Percentiles rank a stretch among this genome's conserved stretches.
These are phyloP conservation scores for Ceratobasidium sp. DNA, from an alignment of 1,284 basidiomycete genomes.

Conservation along the genomic window DNA sequence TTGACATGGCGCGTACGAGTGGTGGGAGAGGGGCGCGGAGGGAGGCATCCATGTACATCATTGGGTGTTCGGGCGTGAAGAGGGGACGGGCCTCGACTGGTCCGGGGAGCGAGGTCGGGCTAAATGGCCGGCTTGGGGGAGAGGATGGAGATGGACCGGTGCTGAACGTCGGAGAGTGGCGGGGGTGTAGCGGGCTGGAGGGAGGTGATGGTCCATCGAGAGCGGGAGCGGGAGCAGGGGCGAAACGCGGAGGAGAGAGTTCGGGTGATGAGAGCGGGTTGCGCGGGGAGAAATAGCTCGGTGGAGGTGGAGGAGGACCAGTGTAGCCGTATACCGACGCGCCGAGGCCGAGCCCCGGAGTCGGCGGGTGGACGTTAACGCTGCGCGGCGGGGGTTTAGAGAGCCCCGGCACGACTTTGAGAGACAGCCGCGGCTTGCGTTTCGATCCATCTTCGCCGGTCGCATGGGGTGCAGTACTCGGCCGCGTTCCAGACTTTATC, in stretches of 20 bases:
- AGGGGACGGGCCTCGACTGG: constrained; percentile 13
- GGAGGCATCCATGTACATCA: neutral
- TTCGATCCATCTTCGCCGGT: constrained; percentile 1
- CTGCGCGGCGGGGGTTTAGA: neutral
- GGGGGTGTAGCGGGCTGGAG: constrained; percentile 15
- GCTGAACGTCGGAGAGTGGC: constrained; percentile 33
- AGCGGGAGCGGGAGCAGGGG: neutral
- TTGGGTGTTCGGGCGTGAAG: constrained; percentile 11
- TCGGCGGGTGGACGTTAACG: constrained; percentile 18
- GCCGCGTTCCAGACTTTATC: constrained; percentile 16
- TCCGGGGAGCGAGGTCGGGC: constrained; percentile 14
- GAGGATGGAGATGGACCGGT: neutral
- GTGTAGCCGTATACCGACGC: neutral
- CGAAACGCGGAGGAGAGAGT: constrained; percentile 29
- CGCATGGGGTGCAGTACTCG: constrained; percentile 19
- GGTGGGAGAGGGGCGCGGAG: constrained; percentile 3
- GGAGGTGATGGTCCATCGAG: constrained; percentile 9
- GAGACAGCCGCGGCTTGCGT: constrained; percentile 15
- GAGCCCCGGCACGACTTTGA: constrained; percentile 31
- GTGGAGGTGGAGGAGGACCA: constrained; percentile 6
- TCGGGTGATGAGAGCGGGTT: constrained; percentile 23
- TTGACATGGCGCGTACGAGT: constrained; percentile 5
- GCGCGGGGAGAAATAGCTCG: constrained; percentile 7
- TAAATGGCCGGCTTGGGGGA: constrained; percentile 32
- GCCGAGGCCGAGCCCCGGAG: constrained; percentile 2